These are phyloP conservation scores for Botrytis sinoallii DNA, from an alignment of 2,329 filamentous ascomycete genomes.

Conservation along the genomic window DNA sequence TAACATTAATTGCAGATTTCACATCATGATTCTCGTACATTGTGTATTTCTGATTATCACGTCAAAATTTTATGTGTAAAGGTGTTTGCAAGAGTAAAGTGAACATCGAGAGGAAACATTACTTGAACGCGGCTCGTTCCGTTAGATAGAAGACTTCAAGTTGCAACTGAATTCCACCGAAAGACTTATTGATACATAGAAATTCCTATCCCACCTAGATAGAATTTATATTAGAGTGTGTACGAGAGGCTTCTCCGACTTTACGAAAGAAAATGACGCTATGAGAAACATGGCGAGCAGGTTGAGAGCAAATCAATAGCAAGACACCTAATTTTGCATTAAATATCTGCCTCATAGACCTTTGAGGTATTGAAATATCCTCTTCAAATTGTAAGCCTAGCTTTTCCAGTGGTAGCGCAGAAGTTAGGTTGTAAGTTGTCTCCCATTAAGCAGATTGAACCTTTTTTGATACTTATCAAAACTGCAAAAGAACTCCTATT, in stretches of 20 bases:
- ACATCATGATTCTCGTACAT: accelerated
- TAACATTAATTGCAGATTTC: background rate
- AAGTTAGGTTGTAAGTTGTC: background rate
- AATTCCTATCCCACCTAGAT: too few species aligned
- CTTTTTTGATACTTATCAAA: too few species aligned
- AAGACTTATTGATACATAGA: background rate
- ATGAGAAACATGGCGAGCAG: background rate
- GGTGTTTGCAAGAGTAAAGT: background rate
- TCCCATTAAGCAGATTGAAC: background rate
- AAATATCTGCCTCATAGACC: background rate
- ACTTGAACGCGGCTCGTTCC: background rate
- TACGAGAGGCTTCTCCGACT: background rate
- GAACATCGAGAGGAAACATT: background rate
- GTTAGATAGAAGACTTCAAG: background rate
- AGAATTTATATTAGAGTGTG: background rate
- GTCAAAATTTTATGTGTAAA: background rate
- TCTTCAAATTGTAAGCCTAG: background rate
- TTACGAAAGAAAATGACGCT: background rate
- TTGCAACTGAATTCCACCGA: too few species aligned
- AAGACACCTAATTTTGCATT: background rate
- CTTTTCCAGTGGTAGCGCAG: background rate
- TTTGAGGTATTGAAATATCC: background rate
- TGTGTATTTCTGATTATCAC: background rate
- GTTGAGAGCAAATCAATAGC: background rate
- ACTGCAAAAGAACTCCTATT: background rate